Conservation (phyloP, 805 yeast genomes). For the Zygoascus flipseniorum region DNA sequence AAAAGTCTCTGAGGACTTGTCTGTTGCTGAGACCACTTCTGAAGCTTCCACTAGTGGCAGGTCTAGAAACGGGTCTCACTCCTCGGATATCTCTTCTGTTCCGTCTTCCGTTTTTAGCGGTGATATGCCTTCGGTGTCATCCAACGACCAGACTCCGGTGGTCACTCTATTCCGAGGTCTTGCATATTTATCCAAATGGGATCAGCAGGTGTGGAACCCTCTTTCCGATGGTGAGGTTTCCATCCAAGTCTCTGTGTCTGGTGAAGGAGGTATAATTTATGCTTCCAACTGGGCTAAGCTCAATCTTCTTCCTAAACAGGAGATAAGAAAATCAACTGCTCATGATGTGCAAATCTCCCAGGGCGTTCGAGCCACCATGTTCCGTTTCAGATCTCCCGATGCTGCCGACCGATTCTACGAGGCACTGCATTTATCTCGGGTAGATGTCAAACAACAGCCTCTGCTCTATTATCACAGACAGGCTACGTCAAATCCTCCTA, state of each 20-base stretch:
- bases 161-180: constrained; percentile 12
- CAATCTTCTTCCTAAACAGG: constrained; percentile 9
- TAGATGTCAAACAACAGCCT: constrained; percentile 16
- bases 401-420: constrained; percentile 15
- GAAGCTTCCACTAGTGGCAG: neutral
- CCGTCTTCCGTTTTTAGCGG: neutral
- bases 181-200: constrained; percentile 14
- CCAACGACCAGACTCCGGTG: constrained; percentile 1
- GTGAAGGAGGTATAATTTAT: constrained; percentile 11
- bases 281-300: neutral
- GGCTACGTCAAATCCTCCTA: constrained; percentile 9
- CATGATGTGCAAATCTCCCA: constrained; percentile 16
- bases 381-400: constrained; percentile 10
- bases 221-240: constrained; percentile 6
- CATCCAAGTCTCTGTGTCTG: constrained; percentile 13
- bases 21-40: neutral
- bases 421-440: constrained; percentile 12
- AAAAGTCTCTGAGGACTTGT: neutral
- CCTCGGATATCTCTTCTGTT: neutral
- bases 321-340: constrained; percentile 16
- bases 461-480: constrained; percentile 6
- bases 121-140: neutral
- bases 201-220: constrained; percentile 10
- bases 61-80: neutral
- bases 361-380: constrained; percentile 14